These are phyloP conservation scores for Neotropicomus parvogracilis DNA, from an alignment of 1,284 basidiomycete genomes.

Conservation along the genomic window DNA sequence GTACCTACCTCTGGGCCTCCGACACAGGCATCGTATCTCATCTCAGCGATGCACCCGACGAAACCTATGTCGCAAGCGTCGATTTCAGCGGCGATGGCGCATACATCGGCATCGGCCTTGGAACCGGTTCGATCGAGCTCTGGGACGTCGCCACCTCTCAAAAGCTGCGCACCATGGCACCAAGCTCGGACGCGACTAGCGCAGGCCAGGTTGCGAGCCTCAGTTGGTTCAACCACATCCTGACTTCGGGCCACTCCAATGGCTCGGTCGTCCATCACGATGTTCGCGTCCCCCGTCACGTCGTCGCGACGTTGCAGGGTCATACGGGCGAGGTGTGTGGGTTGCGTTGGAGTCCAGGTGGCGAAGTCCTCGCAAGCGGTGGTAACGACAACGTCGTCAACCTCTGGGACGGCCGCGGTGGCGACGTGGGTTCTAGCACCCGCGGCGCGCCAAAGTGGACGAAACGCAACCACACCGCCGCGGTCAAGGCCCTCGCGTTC, in stretches of 20 bases:
- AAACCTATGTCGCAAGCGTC: conserved; percentile 73
- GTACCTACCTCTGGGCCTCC: conserved; percentile 91
- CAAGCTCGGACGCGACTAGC: conserved; percentile 24
- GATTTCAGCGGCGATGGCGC: conserved; percentile 87
- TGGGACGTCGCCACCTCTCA: conserved; percentile 86
- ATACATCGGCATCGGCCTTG: conserved; percentile 84
- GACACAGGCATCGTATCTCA: conserved; percentile 81
- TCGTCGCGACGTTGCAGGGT: conserved; percentile 84
- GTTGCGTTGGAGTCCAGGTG: conserved; percentile 77
- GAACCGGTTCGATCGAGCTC: conserved; percentile 88
- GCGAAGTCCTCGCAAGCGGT: conserved; percentile 87
- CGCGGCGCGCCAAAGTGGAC: conserved; percentile 81
- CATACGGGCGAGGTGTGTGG: conserved; percentile 91
- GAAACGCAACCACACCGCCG: conserved; percentile 91
- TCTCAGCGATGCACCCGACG: conserved; percentile 73
- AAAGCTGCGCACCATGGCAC: conserved; percentile 84
- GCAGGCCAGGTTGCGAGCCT: conserved; percentile 73
- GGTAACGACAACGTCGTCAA: conserved; percentile 97
- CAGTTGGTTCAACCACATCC: conserved; percentile 82
- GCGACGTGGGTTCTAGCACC: conserved; percentile 56
- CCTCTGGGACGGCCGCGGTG: conserved; percentile 86
- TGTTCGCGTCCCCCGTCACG: conserved; percentile 82
- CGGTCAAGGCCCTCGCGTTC: conserved; percentile 96
- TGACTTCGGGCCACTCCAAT: conserved; percentile 86
- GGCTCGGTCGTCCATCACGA: conserved; percentile 95